These are phyloP conservation scores for Clarireedia homoeocarpa DNA, from an alignment of 2,329 filamentous ascomycete genomes.

Conservation along the genomic window DNA sequence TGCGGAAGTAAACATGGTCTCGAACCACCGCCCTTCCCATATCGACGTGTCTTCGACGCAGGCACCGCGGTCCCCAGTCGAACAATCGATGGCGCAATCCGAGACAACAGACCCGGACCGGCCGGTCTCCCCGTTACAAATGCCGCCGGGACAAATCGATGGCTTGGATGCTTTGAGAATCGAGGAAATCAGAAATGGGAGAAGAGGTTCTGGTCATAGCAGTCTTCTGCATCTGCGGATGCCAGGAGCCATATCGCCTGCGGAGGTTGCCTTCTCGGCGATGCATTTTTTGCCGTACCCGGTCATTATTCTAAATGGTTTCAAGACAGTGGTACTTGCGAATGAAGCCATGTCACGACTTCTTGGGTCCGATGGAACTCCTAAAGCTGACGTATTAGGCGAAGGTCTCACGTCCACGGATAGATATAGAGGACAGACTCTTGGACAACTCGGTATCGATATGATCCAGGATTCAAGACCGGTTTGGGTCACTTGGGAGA, in stretches of 20 bases:
- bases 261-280: conserved; percentile 55
- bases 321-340: conserved; percentile 64
- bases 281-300: conserved; percentile 70
- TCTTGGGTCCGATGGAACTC: conserved; percentile 47
- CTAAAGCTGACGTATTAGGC: conserved; percentile 29
- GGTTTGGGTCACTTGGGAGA: conserved; percentile 51
- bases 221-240: conserved; percentile 29
- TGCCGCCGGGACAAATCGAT: conserved; percentile 23
- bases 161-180: conserved; percentile 21
- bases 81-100: neutral
- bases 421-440: conserved; percentile 53
- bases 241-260: conserved; percentile 39
- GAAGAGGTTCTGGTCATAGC: conserved; percentile 10
- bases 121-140: conserved; percentile 21
- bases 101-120: conserved; percentile 7
- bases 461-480: conserved; percentile 60
- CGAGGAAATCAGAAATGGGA: conserved; percentile 15
- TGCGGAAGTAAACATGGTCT: neutral
- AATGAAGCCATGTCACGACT: conserved; percentile 70
- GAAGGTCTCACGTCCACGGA: conserved; percentile 42
- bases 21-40: neutral
- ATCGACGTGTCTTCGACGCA: neutral
- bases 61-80: neutral
- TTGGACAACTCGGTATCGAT: conserved; percentile 66
- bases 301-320: conserved; percentile 56